A percentile compares a stretch with the other conserved stretches of the same genome.
These are phyloP conservation scores for Aspergillus persii DNA, from an alignment of 2,329 filamentous ascomycete genomes.

Conservation along the genomic window DNA sequence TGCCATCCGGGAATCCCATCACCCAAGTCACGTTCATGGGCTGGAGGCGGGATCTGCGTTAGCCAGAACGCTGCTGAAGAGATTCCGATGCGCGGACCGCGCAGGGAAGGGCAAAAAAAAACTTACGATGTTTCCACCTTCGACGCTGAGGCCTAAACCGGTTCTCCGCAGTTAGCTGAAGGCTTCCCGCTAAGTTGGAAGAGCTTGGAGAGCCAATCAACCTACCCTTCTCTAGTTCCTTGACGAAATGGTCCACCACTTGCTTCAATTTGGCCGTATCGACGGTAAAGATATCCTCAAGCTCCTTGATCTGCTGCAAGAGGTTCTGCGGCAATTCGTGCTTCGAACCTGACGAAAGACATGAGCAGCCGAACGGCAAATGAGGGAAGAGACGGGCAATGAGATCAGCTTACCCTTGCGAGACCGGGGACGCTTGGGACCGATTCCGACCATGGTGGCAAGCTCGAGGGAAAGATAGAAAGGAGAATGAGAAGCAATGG, in stretches of 20 bases:
- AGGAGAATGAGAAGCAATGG: neutral
- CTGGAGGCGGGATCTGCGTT: conserved; percentile 43
- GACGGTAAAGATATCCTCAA: conserved; percentile 83
- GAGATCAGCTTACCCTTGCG: conserved; percentile 64
- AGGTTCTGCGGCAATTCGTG: conserved; percentile 86
- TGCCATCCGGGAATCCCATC: conserved; percentile 80
- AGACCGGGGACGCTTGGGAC: conserved; percentile 63
- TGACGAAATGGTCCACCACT: conserved; percentile 85
- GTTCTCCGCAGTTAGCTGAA: neutral
- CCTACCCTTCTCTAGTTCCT: conserved; percentile 80
- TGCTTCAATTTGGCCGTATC: conserved; percentile 77
- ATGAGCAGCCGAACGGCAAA: neutral
- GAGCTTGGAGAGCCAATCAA: neutral
- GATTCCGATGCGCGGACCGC: neutral
- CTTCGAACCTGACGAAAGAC: conserved; percentile 67
- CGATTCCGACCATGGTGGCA: conserved; percentile 61
- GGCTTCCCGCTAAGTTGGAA: neutral
- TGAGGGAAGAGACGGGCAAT: conserved; percentile 6
- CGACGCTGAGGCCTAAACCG: conserved; percentile 69
- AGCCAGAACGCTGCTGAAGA: neutral
- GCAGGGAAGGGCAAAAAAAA: neutral
- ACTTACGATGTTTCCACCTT: conserved; percentile 90
- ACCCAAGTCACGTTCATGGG: conserved; percentile 99
- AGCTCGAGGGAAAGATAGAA: neutral
- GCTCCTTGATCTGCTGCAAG: conserved; percentile 72